Conservation (phyloP, 495 filamentous ascomycete species). For the Neurospora sp. region DNA sequence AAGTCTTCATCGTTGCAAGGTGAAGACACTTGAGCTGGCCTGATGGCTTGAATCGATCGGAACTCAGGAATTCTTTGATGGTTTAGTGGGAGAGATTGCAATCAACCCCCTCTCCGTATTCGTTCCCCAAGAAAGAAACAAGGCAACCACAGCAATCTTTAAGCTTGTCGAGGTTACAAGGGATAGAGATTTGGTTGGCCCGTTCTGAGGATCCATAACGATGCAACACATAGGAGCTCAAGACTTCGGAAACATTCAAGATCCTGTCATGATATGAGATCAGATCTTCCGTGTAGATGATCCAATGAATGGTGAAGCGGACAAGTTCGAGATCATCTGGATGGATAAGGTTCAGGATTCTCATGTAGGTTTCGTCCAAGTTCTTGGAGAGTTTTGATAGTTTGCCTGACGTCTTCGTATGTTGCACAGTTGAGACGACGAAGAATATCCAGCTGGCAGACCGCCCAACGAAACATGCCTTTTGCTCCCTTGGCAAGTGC, state of each 20-base stretch:
- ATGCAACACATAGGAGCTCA: not conserved
- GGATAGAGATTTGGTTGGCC: not conserved
- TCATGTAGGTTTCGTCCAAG: conserved; percentile 32
- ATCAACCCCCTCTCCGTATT: not conserved
- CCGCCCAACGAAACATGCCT: conserved; percentile 40
- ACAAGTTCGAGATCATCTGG: conserved; percentile 17
- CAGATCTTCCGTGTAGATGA: not conserved
- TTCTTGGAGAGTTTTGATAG: conserved; percentile 20
- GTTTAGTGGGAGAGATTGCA: not conserved
- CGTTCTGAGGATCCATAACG: not conserved
- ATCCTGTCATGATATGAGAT: fast-evolving
- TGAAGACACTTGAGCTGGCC: not conserved
- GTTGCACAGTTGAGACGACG: conserved; percentile 9
- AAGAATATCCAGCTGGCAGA: conserved; percentile 34
- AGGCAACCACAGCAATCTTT: not conserved
- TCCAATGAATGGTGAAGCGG: conserved; percentile 1
- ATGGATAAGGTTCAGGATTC: conserved; percentile 22
- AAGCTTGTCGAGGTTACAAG: not conserved
- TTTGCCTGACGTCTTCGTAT: conserved; percentile 10
- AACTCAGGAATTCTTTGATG: not conserved
- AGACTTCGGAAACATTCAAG: not conserved
- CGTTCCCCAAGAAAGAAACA: not conserved
- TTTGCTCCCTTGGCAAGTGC: conserved; percentile 21
- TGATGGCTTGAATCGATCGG: not conserved
- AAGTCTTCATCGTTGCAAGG: not conserved